Percentiles rank a stretch among this genome's conserved stretches.
Conservation (phyloP, 106 monocot species). For the Amphibolis antarctica region DNA sequence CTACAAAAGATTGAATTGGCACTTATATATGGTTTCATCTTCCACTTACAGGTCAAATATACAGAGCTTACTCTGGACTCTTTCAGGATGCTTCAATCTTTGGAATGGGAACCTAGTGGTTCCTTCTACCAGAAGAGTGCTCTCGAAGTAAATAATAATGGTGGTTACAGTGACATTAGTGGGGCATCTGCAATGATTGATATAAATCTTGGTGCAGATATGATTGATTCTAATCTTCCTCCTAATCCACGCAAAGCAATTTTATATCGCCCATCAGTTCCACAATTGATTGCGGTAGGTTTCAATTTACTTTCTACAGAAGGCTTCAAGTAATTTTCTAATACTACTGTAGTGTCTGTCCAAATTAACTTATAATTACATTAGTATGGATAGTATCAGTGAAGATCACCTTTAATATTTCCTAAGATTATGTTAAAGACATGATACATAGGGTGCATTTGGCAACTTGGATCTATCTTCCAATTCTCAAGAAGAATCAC, state of each 20-base stretch:
- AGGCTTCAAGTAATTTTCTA: too few species aligned
- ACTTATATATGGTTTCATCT: background rate
- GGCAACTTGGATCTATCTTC: too few species aligned
- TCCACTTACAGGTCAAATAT: slow-evolving; percentile 65
- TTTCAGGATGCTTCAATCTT: slow-evolving; percentile 82
- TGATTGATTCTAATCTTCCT: slow-evolving; percentile 75
- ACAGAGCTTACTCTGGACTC: slow-evolving; percentile 86
- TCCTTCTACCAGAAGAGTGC: slow-evolving; percentile 46
- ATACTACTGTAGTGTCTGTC: too few species aligned
- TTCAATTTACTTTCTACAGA: too few species aligned
- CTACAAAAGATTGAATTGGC: background rate
- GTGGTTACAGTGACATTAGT: slow-evolving; percentile 60
- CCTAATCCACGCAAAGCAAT: slow-evolving; percentile 74
- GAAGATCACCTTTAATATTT: too few species aligned
- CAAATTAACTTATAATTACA: too few species aligned
- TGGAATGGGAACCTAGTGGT: slow-evolving; percentile 92
- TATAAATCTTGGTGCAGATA: slow-evolving; percentile 74
- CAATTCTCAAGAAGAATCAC: too few species aligned
- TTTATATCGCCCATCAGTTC: slow-evolving; percentile 67
- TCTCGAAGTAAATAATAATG: slow-evolving; percentile 47
- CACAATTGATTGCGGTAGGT: slow-evolving; percentile 77
- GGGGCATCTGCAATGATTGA: slow-evolving; percentile 79
- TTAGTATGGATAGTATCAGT: too few species aligned
- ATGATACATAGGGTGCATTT: too few species aligned
- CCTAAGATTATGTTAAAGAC: too few species aligned